Conservation (phyloP, 305 asterid species). For the Ilex paraguariensis region DNA sequence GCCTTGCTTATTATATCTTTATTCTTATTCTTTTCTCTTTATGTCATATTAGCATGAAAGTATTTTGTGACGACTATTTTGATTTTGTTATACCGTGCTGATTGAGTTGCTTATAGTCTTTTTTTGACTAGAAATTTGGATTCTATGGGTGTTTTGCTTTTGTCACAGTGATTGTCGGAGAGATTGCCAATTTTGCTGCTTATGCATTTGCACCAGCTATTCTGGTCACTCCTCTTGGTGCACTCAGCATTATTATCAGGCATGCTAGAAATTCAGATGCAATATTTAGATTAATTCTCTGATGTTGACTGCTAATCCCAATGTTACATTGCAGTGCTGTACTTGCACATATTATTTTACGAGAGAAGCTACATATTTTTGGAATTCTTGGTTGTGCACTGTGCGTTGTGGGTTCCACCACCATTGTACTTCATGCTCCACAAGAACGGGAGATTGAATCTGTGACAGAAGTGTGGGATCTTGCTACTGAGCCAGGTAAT, state of each 20-base stretch:
- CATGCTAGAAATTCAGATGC: slow-evolving; percentile 1
- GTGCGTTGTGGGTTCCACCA: slow-evolving; percentile 30
- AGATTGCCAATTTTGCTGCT: slow-evolving; percentile 35
- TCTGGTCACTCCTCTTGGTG: slow-evolving; percentile 38
- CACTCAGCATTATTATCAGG: slow-evolving; percentile 38
- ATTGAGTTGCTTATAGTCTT: no score
- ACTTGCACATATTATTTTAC: slow-evolving; percentile 27
- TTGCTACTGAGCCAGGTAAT: slow-evolving; percentile 35
- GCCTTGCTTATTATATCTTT: no score
- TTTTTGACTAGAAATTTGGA: no score
- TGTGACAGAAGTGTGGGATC: slow-evolving; percentile 33
- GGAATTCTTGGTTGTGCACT: slow-evolving; percentile 29
- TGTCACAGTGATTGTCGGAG: slow-evolving; percentile 34
- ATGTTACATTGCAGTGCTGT: slow-evolving; percentile 19
- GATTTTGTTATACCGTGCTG: no score
- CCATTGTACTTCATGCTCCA: slow-evolving; percentile 29
- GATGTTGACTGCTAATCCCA: slow-evolving; percentile 1
- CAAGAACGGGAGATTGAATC: slow-evolving; percentile 30
- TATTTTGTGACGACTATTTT: no score
- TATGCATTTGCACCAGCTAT: slow-evolving; percentile 41
- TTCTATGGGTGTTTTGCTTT: slow-evolving; percentile 1
- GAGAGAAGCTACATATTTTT: slow-evolving; percentile 28
- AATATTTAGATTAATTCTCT: slow-evolving; percentile 6
- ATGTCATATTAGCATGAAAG: no score
- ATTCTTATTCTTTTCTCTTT: no score